Evolutionary conservation across 2,329 filamentous ascomycete genomes (phyloP).

Genomic region (Cladophialophora carrionii): DNA sequence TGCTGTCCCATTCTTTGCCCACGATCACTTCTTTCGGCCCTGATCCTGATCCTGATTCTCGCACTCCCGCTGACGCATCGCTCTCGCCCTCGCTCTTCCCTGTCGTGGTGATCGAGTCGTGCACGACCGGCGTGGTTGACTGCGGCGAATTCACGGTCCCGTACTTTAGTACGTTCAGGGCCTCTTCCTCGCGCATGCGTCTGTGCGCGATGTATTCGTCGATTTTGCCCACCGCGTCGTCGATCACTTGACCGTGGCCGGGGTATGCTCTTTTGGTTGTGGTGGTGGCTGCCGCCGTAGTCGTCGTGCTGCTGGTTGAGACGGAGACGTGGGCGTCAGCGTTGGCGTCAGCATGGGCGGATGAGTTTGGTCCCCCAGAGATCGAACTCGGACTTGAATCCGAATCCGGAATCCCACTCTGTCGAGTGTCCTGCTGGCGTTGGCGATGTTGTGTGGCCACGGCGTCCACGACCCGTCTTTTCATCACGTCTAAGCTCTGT

Average conservation of each 20-base stretch:
- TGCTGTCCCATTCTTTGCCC: slow-evolving; percentile 63
- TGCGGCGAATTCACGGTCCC: slow-evolving; percentile 39
- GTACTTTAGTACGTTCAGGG: slow-evolving; percentile 65
- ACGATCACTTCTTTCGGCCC: slow-evolving; percentile 38
- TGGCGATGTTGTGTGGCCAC: neutral
- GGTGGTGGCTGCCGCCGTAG: neutral
- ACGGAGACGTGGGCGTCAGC: neutral
- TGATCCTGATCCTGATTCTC: slow-evolving; percentile 40
- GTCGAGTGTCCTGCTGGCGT: neutral
- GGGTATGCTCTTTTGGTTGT: slow-evolving; percentile 77
- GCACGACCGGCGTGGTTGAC: slow-evolving; percentile 15
- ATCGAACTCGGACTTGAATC: neutral
- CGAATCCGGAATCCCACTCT: neutral
- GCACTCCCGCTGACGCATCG: slow-evolving; percentile 45
- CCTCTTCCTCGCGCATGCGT: slow-evolving; percentile 75
- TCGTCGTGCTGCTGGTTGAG: neutral
- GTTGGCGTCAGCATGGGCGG: neutral
- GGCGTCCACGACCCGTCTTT: slow-evolving; percentile 21
- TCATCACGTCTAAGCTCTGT: slow-evolving; percentile 69
- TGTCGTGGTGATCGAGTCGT: slow-evolving; percentile 37
- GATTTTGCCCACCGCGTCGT: slow-evolving; percentile 72
- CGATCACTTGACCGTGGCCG: slow-evolving; percentile 79
- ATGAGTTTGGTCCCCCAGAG: neutral
- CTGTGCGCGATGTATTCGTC: slow-evolving; percentile 82
- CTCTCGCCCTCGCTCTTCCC: slow-evolving; percentile 33